Base-by-base conservation (phyloP, 2,329 filamentous ascomycete species). In the Colletotrichum gigasporum region DNA sequence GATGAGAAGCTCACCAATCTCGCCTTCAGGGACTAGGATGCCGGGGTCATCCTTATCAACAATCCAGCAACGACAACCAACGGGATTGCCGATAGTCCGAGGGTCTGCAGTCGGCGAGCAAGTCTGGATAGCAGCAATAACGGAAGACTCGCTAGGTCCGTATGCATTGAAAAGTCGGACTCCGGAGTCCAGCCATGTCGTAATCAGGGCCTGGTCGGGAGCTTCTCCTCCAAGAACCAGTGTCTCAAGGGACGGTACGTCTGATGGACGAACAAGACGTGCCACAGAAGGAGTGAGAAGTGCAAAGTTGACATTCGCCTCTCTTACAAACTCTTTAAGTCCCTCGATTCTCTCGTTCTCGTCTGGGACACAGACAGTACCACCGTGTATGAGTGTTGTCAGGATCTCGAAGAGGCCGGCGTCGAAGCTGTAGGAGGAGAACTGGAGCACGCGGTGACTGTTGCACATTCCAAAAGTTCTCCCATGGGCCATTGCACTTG, bases 111-210 rank as follows among this genome's bases (percentile, higher is more conserved):
- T n/a, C 3, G 24, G 20, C 10, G 44, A 18, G 12, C 16, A 63
- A 3, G n/a, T 2, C 18, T 60, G 45, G 26, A 82, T 76, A 1
- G 81, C 80, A 55, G 81, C 83, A 3, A 81, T 81, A 2, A 85
- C 82, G 0, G 83, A 85, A 41, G 69, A 71, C 39, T 75, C 73
- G 20, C 67, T 69, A 3, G 72, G 72, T 0, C 73, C 73, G 44
- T 73, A 74, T 10, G 68, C 66, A 35, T 71, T 71, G 58, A 71
- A 68, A 2, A 74, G 76, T 2, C 12, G 3, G 2, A n/a, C 10
- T 2, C 54, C 35, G 10, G 54, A 34, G 42, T 78, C 78, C 0
- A 50, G 44, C 71, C 72, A 73, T 14, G 34, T 59, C 12, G 22
- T 2, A 2, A 63, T 12, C 7, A 63, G 28, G 5, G n/a, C 2